These are phyloP conservation scores for Diutina neorugosa DNA, from an alignment of 1,139 yeast genomes.

Conservation along the genomic window DNA sequence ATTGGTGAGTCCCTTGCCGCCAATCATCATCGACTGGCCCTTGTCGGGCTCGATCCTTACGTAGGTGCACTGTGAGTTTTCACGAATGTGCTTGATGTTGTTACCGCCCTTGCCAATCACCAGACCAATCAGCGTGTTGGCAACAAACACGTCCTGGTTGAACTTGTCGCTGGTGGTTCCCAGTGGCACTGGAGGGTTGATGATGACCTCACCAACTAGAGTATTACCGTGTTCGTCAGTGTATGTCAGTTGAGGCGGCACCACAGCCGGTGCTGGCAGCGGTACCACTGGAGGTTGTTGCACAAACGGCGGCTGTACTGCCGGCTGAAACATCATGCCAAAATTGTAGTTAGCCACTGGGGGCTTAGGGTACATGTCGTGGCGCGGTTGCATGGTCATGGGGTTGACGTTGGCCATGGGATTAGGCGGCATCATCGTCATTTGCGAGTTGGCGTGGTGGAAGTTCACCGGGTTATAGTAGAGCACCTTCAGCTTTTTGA, in stretches of 20 bases:
- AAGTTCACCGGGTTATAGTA: conserved; percentile 56
- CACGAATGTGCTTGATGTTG: conserved; percentile 69
- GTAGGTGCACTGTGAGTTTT: conserved; percentile 59
- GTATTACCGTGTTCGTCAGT: conserved; percentile 38
- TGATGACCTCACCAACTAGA: conserved; percentile 33
- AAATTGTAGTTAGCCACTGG: conserved; percentile 18
- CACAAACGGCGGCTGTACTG: conserved; percentile 9
- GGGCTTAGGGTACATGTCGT: conserved; percentile 7
- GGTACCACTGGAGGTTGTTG: conserved; percentile 8
- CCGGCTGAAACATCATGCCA: conserved; percentile 33
- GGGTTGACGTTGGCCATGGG: conserved; percentile 1
- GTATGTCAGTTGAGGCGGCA: conserved; percentile 24
- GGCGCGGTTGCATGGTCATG: conserved; percentile 7
- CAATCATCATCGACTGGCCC: conserved; percentile 34
- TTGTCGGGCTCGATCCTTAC: conserved; percentile 53
- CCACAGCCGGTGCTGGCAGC: conserved; percentile 11
- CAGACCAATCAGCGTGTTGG: conserved; percentile 69
- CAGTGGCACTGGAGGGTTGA: conserved; percentile 25
- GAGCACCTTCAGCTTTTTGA: conserved; percentile 39
- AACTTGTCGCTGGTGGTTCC: conserved; percentile 32
- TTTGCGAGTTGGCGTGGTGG: conserved; percentile 12
- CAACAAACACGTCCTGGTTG: conserved; percentile 63
- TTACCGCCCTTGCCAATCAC: conserved; percentile 84
- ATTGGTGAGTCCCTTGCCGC: conserved; percentile 40
- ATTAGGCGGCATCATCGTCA: background rate